Percentiles rank a stretch among this genome's conserved stretches.
These are phyloP conservation scores for Russula ochroleuca DNA, from an alignment of 768 basidiomycete genomes.

Conservation along the genomic window DNA sequence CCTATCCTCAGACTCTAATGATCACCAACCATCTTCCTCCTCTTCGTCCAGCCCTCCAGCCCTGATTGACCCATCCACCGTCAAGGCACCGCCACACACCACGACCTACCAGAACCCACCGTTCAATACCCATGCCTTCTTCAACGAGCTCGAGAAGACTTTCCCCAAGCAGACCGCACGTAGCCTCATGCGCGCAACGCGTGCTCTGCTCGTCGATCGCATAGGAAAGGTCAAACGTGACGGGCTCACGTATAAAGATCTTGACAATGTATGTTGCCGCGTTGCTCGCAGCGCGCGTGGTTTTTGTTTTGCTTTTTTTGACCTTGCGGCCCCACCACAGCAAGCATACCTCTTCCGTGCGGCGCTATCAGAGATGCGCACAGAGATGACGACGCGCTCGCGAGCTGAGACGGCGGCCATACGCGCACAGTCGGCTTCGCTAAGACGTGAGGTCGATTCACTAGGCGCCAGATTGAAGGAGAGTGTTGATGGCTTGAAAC, in stretches of 20 bases:
- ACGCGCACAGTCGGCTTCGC: constrained; percentile 64
- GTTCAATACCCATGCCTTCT: constrained; percentile 80
- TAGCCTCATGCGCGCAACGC: constrained; percentile 78
- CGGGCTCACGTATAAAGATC: constrained; percentile 68
- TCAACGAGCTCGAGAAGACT: constrained; percentile 61
- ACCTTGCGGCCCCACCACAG: constrained; percentile 42
- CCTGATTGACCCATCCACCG: constrained; percentile 1
- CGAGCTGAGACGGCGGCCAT: constrained; percentile 84
- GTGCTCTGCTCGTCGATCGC: constrained; percentile 74
- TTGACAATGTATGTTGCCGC: constrained; percentile 68
- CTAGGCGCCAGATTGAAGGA: constrained; percentile 92
- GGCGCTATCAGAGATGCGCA: constrained; percentile 83
- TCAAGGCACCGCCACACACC: constrained; percentile 16
- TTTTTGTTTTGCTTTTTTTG: too few relatives aligned
- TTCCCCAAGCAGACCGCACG: constrained; percentile 72
- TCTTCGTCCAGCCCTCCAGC: constrained; percentile 16
- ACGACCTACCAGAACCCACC: constrained; percentile 61
- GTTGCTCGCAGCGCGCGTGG: neutral
- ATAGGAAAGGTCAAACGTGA: constrained; percentile 66
- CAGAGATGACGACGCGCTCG: constrained; percentile 76
- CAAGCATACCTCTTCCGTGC: constrained; percentile 96
- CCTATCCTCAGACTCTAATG: neutral
- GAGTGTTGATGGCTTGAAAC: constrained; percentile 80
- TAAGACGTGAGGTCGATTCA: constrained; percentile 82
- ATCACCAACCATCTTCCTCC: constrained; percentile 1